Conservation (phyloP, 2,329 filamentous ascomycete species). For the Colletotrichum sp. region DNA sequence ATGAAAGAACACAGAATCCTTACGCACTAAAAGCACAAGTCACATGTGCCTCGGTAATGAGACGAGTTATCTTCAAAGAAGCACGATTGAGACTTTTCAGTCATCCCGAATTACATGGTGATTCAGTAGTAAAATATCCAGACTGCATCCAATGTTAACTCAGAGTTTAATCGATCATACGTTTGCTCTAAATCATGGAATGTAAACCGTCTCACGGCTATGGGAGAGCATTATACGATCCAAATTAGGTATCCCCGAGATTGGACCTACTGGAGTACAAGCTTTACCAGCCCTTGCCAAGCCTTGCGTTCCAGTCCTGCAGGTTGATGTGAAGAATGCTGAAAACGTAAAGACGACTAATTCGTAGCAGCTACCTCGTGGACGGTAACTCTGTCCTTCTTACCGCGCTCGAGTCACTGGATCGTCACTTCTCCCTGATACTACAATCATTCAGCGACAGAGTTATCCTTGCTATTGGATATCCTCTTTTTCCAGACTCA, state of each 20-base stretch:
- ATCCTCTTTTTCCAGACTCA: constrained; percentile 26
- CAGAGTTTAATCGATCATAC: background rate
- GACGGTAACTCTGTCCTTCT: constrained; percentile 40
- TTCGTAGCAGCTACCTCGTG: constrained; percentile 30
- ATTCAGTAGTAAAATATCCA: background rate
- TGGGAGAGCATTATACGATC: constrained; percentile 28
- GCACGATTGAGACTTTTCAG: background rate
- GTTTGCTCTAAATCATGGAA: background rate
- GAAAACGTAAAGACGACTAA: background rate
- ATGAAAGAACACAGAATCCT: background rate
- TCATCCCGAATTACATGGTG: background rate
- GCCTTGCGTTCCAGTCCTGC: constrained; percentile 27
- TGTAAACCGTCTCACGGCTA: background rate
- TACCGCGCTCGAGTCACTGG: constrained; percentile 31
- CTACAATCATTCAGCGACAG: constrained; percentile 27
- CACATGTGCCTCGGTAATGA: background rate
- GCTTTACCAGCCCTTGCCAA: constrained; percentile 18
- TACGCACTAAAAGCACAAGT: background rate
- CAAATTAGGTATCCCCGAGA: constrained; percentile 34
- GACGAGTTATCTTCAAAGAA: background rate
- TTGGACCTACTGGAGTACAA: constrained; percentile 24
- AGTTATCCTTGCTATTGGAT: constrained; percentile 37
- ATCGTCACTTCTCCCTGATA: constrained; percentile 23
- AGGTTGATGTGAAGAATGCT: constrained; percentile 14
- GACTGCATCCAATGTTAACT: background rate